A percentile compares a stretch with the other conserved stretches of the same genome.
Conservation (phyloP, 768 basidiomycete species). For the Suillus occidentalis region DNA sequence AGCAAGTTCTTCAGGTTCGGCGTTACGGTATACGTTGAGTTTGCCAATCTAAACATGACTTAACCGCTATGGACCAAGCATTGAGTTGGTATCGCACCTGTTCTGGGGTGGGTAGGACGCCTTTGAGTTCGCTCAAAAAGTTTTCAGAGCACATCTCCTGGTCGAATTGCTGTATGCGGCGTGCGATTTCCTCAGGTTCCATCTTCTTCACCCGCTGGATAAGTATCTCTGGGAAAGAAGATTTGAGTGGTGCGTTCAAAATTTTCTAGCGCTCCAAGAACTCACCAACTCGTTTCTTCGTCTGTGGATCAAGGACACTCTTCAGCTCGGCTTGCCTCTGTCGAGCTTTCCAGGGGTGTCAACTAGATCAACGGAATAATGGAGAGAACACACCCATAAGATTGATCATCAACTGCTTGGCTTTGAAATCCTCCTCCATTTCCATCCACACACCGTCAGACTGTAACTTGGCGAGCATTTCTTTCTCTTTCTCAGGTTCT, state of each 20-base stretch:
- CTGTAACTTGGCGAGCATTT: conserved; percentile 81
- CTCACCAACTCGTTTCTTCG: conserved; percentile 92
- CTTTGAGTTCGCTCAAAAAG: conserved; percentile 87
- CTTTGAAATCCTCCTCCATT: conserved; percentile 98
- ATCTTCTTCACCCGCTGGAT: conserved; percentile 84
- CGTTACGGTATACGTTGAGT: conserved; percentile 84
- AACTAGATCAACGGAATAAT: not conserved
- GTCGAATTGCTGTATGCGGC: conserved; percentile 84
- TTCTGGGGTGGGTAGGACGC: conserved; percentile 88
- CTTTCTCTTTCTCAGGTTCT: conserved; percentile 60
- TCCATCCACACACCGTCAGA: conserved; percentile 88
- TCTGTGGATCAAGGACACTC: conserved; percentile 88
- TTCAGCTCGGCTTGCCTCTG: conserved; percentile 87
- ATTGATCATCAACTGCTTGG: conserved; percentile 90
- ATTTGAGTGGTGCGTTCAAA: not conserved
- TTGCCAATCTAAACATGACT: conserved; percentile 67
- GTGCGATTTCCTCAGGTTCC: conserved; percentile 84
- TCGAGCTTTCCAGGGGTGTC: conserved; percentile 46
- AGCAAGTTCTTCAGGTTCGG: conserved; percentile 83
- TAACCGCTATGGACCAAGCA: not conserved
- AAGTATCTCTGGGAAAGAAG: conserved; percentile 68
- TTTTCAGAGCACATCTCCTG: conserved; percentile 82
- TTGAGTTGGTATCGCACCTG: conserved; percentile 48
- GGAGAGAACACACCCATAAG: conserved; percentile 63
- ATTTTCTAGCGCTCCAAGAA: conserved; percentile 13